Evolutionary conservation across 108 stramenopile species (phyloP), one percentile per base, ranked within the genome.

Genomic region (Fragilariopsis cylindrus): DNA sequence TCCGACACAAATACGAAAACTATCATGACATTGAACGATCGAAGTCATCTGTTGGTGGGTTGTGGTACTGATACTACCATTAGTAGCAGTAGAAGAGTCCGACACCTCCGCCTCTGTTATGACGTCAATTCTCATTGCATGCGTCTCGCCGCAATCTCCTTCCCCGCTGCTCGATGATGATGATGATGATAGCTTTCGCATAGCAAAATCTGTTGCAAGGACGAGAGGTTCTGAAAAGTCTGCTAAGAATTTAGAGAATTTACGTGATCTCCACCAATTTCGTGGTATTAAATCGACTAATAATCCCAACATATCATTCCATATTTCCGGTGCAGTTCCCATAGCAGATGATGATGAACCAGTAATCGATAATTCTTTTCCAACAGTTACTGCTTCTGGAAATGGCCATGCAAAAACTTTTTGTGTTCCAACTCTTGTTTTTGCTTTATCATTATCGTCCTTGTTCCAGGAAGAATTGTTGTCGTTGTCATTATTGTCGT

Each of bases 101-200:
- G 21, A 15, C 52, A n/a, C 12, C 52, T 16, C 4, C 3, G 1
- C 9, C 30, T 47, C 70, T 3, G 64, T 73, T 9, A 82, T 78
- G 3, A 84, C 88, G 67, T 88, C 88, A 48, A 88, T 68, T n/a
- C 88, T 71, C 88, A 88, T 88, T 50, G 85, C 88, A 76, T 88
- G 88, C 3, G 84, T 85, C 72, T 88, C 88, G 21, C 85, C 85
- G 19, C 58, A 67, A 45, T 70, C 50, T 5, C 76, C 64, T 41
- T 70, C 66, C 60, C 56, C 46, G 46, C 15, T 30, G 16, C 6
- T 60, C 58, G 40, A 41, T 40, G 1, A 15, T 15, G 16, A n/a
- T n/a, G 16, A n/a, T 1, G 16, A 56, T 41, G 78, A 70, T 16
- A 41, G 16, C 44, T 65, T 46, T 64, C 58, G 52, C 73, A 88